Conservation (phyloP, 192 early-diverging fungal species). For the Podila clonocystis region DNA sequence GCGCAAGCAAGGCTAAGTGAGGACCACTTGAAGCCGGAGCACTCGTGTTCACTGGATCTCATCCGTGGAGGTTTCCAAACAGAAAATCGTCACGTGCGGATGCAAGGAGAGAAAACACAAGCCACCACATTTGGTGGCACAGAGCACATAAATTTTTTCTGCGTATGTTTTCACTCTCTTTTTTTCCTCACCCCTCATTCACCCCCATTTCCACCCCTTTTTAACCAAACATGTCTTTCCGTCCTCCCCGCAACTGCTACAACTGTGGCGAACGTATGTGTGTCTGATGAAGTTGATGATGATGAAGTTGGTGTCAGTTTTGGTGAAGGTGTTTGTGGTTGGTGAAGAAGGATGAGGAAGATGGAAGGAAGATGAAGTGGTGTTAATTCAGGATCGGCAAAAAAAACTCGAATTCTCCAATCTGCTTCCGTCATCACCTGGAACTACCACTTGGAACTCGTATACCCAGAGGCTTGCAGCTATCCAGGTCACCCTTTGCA, state of each 20-base stretch:
- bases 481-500: too few species aligned
- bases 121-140: not conserved
- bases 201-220: slow-evolving; percentile 4
- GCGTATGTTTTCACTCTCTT: slow-evolving; percentile 5
- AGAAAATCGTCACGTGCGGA: too few species aligned
- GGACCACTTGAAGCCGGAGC: too few species aligned
- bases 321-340: not conserved
- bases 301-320: not conserved
- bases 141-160: slow-evolving; percentile 13
- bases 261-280: slow-evolving; percentile 53
- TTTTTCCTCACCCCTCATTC: slow-evolving; percentile 18
- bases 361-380: not conserved
- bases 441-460: too few species aligned
- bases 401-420: too few species aligned
- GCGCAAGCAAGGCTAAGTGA: too few species aligned
- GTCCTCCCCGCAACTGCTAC: slow-evolving; percentile 51
- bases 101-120: not conserved
- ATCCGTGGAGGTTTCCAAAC: too few species aligned
- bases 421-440: too few species aligned
- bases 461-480: too few species aligned
- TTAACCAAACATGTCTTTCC: slow-evolving; percentile 40
- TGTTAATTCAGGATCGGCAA: too few species aligned
- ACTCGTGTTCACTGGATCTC: too few species aligned
- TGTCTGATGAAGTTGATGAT: slow-evolving; percentile 8
- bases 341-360: not conserved